A percentile compares a stretch with the other conserved stretches of the same genome.
phyloP scores from a whole-genome alignment of 2,329 filamentous ascomycete species.

The Calycina herbarum region DNA sequence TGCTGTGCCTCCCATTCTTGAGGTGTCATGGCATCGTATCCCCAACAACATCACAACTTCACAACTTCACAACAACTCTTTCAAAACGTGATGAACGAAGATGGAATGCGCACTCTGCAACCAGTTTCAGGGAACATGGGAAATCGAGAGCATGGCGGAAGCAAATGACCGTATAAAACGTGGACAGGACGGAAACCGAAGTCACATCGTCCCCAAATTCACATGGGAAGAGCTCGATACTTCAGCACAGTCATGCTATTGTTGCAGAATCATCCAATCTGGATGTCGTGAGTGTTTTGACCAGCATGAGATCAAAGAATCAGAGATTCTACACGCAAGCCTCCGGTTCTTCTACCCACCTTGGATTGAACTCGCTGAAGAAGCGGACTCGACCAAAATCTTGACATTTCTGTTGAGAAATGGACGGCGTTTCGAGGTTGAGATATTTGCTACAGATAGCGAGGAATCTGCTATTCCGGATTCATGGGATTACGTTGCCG shows the following conservation, averaged over 20 bases:
- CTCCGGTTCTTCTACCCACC: conserved; percentile 5
- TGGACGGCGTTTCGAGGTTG: conserved; percentile 1
- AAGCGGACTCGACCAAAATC: conserved; percentile 5
- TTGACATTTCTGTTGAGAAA: conserved; percentile 2
- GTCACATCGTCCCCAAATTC: neutral
- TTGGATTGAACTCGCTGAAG: neutral
- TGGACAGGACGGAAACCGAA: neutral
- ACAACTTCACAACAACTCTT: neutral
- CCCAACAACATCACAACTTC: neutral
- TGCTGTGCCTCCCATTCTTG: no score
- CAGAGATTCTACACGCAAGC: conserved; percentile 2
- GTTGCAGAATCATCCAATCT: neutral
- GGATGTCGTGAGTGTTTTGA: conserved; percentile 10
- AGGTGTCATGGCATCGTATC: no score
- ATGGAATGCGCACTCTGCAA: conserved; percentile 5
- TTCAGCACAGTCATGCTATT: conserved; percentile 1
- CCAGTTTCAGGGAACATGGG: conserved; percentile 1
- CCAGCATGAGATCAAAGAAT: conserved; percentile 8
- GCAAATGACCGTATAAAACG: neutral
- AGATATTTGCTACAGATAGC: conserved; percentile 9
- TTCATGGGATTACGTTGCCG: conserved; percentile 8
- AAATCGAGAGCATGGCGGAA: neutral
- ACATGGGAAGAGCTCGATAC: neutral
- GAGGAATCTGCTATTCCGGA: conserved; percentile 7
- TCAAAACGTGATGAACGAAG: neutral